phyloP scores from a whole-genome alignment of 1,284 basidiomycete species.

The Microbotryum silenes-acaulis region DNA sequence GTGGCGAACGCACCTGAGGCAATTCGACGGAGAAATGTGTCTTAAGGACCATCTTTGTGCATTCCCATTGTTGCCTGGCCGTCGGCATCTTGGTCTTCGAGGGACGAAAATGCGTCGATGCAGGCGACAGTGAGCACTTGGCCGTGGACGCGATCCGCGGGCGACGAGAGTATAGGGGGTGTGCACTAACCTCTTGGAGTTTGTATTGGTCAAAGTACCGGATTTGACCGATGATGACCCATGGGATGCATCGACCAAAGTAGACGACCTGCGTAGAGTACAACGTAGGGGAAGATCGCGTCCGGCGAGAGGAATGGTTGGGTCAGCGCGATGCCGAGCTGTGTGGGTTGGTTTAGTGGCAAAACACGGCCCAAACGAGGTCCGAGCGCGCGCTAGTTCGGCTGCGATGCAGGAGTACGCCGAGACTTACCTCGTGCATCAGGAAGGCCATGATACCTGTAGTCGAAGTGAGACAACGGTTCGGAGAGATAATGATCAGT shows the following conservation, averaged over 20 bases:
- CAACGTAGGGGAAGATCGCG: not conserved
- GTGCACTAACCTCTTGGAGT: conserved; percentile 52
- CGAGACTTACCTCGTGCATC: conserved; percentile 46
- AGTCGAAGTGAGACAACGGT: not conserved
- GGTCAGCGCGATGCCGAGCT: no score
- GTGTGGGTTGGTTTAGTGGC: no score
- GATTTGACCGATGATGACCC: conserved; percentile 90
- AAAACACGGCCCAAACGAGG: not conserved
- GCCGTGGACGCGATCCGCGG: not conserved
- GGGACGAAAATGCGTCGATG: not conserved
- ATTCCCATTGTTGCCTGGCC: conserved; percentile 81
- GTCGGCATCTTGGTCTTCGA: conserved; percentile 63
- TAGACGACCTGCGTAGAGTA: conserved; percentile 64
- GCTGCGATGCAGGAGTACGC: no score
- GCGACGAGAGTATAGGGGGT: not conserved
- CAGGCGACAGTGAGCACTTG: not conserved
- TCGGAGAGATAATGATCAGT: no score
- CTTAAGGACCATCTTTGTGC: conserved; percentile 87
- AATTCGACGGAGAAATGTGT: conserved; percentile 95
- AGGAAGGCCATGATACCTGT: conserved; percentile 81
- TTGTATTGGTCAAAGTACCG: conserved; percentile 87
- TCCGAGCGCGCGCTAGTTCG: conserved; percentile 2
- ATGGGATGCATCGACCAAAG: conserved; percentile 90
- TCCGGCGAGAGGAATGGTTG: not conserved
- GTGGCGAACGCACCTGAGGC: conserved; percentile 55